Evolutionary conservation across 192 early-diverging fungal species (phyloP).

Genomic region (Coemansia sp.): DNA sequence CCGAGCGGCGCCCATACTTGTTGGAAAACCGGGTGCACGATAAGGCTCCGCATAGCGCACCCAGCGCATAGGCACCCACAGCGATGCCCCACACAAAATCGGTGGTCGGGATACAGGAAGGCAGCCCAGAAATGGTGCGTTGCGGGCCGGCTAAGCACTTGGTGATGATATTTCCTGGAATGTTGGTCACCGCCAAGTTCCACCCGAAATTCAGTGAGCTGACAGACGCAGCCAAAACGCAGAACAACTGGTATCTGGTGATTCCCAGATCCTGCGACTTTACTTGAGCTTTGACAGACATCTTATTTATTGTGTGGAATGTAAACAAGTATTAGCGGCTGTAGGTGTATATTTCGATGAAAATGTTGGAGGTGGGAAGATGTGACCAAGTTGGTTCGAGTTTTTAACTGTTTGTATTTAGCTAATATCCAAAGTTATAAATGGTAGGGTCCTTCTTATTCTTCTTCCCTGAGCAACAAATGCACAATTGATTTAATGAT

Average conservation of each 20-base stretch:
- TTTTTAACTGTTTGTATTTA: no score
- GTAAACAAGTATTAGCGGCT: no score
- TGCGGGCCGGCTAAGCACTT: conserved; percentile 34
- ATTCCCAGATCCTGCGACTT: conserved; percentile 31
- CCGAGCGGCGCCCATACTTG: conserved; percentile 60
- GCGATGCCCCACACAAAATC: conserved; percentile 55
- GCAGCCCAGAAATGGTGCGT: conserved; percentile 18
- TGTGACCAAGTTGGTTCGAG: no score
- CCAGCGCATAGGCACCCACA: conserved; percentile 58
- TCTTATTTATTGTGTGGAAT: not conserved
- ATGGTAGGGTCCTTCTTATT: no score
- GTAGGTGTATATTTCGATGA: no score
- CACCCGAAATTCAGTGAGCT: conserved; percentile 52
- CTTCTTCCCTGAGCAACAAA: no score
- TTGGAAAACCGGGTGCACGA: conserved; percentile 56
- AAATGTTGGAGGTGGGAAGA: no score
- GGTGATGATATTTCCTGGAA: conserved; percentile 53
- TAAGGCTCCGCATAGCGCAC: conserved; percentile 65
- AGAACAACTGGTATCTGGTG: conserved; percentile 52
- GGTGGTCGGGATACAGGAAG: conserved; percentile 36
- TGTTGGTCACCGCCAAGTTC: conserved; percentile 54
- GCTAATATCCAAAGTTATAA: no score
- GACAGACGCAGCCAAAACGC: conserved; percentile 38
- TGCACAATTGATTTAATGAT: no score
- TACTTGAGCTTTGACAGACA: not conserved